These are phyloP conservation scores for Udeniomyces megalosporus DNA, from an alignment of 768 basidiomycete genomes.

Conservation along the genomic window DNA sequence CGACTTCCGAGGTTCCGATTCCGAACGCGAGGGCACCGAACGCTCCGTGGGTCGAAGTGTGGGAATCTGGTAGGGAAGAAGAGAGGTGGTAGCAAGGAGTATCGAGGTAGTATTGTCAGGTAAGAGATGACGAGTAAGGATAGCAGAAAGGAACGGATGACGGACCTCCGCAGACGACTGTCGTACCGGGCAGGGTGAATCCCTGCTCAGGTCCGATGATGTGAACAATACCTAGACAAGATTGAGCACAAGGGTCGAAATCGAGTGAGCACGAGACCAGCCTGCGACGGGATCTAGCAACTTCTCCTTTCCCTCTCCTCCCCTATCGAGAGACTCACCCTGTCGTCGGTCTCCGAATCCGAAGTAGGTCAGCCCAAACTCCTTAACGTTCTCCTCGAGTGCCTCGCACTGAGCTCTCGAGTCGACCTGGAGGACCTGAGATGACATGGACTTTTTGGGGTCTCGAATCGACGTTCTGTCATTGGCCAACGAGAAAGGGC, in stretches of 20 bases:
- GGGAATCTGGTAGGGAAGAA: conserved; percentile 54
- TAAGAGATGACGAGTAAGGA: neutral
- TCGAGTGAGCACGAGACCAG: neutral
- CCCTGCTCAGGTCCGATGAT: conserved; percentile 89
- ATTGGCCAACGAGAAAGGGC: neutral
- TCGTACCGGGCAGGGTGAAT: conserved; percentile 47
- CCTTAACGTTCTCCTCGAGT: conserved; percentile 75
- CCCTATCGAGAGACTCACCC: conserved; percentile 34
- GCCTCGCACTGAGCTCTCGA: conserved; percentile 68
- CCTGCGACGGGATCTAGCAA: no score
- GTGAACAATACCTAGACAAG: conserved; percentile 55
- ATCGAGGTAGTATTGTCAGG: no score
- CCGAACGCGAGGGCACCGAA: conserved; percentile 87
- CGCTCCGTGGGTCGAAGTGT: conserved; percentile 84
- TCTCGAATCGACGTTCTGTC: conserved; percentile 14
- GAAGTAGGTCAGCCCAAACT: conserved; percentile 82
- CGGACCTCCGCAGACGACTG: conserved; percentile 55
- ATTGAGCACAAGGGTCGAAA: neutral
- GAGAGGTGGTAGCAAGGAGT: neutral
- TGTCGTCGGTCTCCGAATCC: conserved; percentile 78
- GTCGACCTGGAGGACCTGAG: conserved; percentile 31
- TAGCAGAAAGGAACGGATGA: neutral
- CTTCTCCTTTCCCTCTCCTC: no score
- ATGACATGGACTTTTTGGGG: conserved; percentile 13
- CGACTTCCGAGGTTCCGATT: conserved; percentile 85